These are phyloP conservation scores for Postia placenta DNA, from an alignment of 768 basidiomycete species.

Conservation along the genomic window DNA sequence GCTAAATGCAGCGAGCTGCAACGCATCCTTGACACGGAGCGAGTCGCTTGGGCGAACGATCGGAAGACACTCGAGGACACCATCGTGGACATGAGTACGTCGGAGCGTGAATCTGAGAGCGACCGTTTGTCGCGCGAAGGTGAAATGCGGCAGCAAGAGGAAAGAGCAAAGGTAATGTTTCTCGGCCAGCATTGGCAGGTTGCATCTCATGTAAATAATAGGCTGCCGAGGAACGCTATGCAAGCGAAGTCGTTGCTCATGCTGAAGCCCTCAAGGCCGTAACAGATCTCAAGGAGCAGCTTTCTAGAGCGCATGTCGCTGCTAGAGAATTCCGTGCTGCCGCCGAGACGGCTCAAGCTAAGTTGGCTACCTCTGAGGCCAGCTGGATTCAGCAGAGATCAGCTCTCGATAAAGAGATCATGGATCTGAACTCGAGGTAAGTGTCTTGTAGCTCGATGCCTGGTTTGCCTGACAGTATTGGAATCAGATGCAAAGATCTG, in stretches of 20 bases:
- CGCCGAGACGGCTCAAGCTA: conserved; percentile 71
- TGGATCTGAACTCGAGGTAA: conserved; percentile 66
- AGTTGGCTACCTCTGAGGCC: conserved; percentile 60
- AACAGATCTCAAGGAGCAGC: conserved; percentile 56
- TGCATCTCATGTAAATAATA: background rate
- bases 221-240: conserved; percentile 76
- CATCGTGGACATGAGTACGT: conserved; percentile 73
- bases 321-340: conserved; percentile 54
- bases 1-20: conserved; percentile 53
- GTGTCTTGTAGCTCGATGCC: conserved; percentile 9
- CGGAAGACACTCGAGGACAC: conserved; percentile 80
- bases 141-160: conserved; percentile 61
- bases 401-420: conserved; percentile 69
- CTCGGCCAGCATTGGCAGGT: background rate
- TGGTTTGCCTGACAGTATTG: background rate
- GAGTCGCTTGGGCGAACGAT: conserved; percentile 65
- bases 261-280: conserved; percentile 78
- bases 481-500: conserved; percentile 62
- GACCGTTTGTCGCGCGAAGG: conserved; percentile 59
- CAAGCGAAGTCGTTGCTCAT: conserved; percentile 76
- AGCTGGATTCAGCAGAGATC: conserved; percentile 82
- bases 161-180: conserved; percentile 54
- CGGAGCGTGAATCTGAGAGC: conserved; percentile 60
- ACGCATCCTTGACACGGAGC: conserved; percentile 62
- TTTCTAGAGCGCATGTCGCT: conserved; percentile 43